phyloP scores from a whole-genome alignment of 345 rosid species.

The Brassica cretica region DNA sequence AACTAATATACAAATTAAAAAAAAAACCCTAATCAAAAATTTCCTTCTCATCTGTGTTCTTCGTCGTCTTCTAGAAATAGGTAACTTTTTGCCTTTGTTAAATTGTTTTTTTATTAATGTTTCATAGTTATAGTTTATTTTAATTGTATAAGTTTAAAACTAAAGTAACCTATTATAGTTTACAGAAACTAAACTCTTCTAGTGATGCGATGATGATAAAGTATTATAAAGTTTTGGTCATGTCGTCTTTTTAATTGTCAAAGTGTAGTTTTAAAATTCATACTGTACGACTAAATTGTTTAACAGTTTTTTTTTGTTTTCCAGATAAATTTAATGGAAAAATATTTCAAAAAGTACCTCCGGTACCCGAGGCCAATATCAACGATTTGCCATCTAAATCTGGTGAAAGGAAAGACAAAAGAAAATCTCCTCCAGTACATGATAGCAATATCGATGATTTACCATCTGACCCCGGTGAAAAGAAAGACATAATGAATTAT shows the following conservation, averaged over 20 bases:
- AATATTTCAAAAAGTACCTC: not conserved
- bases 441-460: not conserved
- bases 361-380: not conserved
- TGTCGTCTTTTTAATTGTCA: not conserved
- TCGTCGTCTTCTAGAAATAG: no score
- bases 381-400: not conserved
- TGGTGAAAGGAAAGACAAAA: not conserved
- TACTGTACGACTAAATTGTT: not conserved
- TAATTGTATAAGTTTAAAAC: no score
- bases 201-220: not conserved
- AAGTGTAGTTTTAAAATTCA: no score
- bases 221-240: not conserved
- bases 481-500: not conserved
- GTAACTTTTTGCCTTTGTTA: no score
- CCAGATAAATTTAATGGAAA: not conserved
- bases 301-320: not conserved
- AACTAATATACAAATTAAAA: no score
- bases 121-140: not conserved
- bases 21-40: not conserved
- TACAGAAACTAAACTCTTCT: not conserved
- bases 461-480: not conserved
- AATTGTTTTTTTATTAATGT: no score
- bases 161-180: not conserved
- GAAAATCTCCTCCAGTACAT: not conserved
- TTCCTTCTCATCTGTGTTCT: not conserved